Evolutionary conservation across 2,329 filamentous ascomycete species (phyloP), one percentile per base, ranked within the genome.

Genomic region (Fusarium sp.): DNA sequence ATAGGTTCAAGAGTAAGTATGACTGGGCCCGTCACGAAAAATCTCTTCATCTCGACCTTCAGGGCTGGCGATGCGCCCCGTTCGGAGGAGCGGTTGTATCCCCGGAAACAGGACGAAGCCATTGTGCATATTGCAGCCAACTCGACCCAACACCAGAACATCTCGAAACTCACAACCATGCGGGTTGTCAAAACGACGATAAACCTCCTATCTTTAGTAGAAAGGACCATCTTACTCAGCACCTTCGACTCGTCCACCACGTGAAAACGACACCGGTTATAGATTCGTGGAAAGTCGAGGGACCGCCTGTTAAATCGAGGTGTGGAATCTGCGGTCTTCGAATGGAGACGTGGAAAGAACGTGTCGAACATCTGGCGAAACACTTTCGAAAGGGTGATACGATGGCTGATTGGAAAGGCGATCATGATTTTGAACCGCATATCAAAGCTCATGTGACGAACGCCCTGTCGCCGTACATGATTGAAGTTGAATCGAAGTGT

Each of bases 261-360:
- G 31, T 76, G 15, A 84, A 85, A 79, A 78, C 8, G 41, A 76
- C 53, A 75, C 80, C 68, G 80, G 84, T 83, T 80, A 87, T 65
- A 76, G 79, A 77, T 12, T 50, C 64, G 15, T 80, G 79, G 79
- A 79, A 77, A 46, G 63, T 74, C 9, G 66, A 75, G 20, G 68
- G 72, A 1, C 69, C 72, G 4, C 54, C 72, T 0, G 62, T 80
- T 4, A 49, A 58, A 4, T 80, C 78, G 3, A 74, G 79, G 2
- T 81, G 79, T 22, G 79, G 79, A 1, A 79, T 80, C 41, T 81
- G 79, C 36, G 70, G 70, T 17, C 49, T 68, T 11, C 44, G 50
- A 1, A 67, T 80, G 52, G 38, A 63, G 15, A 73, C 75, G 1
- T 81, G 79, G 79, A 57, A 68, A 22, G 72, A 75, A 14, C 76